phyloP scores from a whole-genome alignment of 164 flowering plant genomes.

The grape (Vitis vinifera) region ASM3070453v1 NC_081814.1:3472501-3473000 shows the following conservation, averaged over 20 bases:
- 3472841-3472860: neutral
- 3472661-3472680: neutral
- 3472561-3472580: too few species aligned
- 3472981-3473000: too few species aligned
- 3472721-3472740: neutral
- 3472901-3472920: too few species aligned
- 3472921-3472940: too few species aligned
- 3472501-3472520: too few species aligned
- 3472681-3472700: slow-evolving; percentile 5
- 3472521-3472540: too few species aligned
- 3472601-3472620: too few species aligned
- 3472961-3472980: too few species aligned
- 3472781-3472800: slow-evolving; percentile 18
- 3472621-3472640: neutral
- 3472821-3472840: neutral
- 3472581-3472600: too few species aligned
- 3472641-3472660: neutral
- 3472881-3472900: too few species aligned
- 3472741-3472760: neutral
- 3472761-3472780: slow-evolving; percentile 7
- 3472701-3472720: neutral
- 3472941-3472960: too few species aligned
- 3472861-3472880: neutral
- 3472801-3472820: slow-evolving; percentile 15
- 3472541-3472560: too few species aligned